phyloP scores from a whole-genome alignment of 257 asterid species.

The Agastache rugosa region DNA sequence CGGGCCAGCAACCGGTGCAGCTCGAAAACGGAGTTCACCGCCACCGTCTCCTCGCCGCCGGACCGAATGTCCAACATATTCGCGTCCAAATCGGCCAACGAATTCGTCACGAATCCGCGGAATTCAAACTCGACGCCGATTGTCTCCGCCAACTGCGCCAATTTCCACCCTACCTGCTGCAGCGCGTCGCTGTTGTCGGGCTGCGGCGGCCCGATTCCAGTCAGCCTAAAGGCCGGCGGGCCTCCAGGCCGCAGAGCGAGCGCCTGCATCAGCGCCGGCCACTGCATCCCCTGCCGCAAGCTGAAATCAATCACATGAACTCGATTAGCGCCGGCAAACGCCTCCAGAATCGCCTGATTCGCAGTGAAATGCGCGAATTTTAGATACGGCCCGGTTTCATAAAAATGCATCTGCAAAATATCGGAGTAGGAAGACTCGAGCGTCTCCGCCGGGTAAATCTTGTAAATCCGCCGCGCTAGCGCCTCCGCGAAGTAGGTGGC shows the following conservation, averaged over 20 bases:
- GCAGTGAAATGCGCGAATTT: constrained; percentile 86
- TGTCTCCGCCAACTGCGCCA: constrained; percentile 73
- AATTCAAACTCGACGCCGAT: constrained; percentile 77
- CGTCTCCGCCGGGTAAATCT: constrained; percentile 62
- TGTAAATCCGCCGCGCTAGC: constrained; percentile 68
- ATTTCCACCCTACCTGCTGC: constrained; percentile 84
- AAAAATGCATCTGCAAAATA: constrained; percentile 77
- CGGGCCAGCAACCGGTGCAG: constrained; percentile 62
- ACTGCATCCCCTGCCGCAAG: constrained; percentile 82
- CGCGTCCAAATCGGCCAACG: constrained; percentile 74
- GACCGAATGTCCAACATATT: constrained; percentile 56
- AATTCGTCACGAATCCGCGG: constrained; percentile 72
- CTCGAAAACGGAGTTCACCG: constrained; percentile 86
- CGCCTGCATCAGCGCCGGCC: constrained; percentile 88
- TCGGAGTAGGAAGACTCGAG: constrained; percentile 64
- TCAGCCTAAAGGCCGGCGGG: constrained; percentile 68
- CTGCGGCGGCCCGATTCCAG: constrained; percentile 66
- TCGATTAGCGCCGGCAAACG: constrained; percentile 55
- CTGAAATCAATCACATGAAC: constrained; percentile 83
- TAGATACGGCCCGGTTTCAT: constrained; percentile 73
- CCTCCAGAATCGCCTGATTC: constrained; percentile 81
- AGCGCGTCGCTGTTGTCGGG: constrained; percentile 71
- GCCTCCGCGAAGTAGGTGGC: constrained; percentile 82
- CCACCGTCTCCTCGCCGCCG: constrained; percentile 60
- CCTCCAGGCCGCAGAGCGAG: constrained; percentile 74